Conservation (phyloP, 1,284 basidiomycete genomes). For the Schizophyllum amplum region DNA sequence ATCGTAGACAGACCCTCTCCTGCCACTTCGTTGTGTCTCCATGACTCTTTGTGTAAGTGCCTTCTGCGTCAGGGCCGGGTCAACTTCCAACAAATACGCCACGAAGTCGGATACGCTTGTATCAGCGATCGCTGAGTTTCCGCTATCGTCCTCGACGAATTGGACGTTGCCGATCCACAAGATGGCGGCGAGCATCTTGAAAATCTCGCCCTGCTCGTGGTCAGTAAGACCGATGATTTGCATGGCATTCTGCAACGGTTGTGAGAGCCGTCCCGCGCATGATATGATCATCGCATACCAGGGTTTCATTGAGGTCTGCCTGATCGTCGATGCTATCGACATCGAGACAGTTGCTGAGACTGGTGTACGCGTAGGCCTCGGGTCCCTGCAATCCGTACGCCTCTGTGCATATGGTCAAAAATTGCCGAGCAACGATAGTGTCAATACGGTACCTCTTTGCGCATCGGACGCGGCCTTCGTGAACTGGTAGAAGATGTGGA, state of each 20-base stretch:
- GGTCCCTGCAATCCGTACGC: slow-evolving; percentile 96
- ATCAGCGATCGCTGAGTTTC: slow-evolving; percentile 80
- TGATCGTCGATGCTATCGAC: slow-evolving; percentile 90
- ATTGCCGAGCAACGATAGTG: not conserved
- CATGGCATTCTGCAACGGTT: slow-evolving; percentile 78
- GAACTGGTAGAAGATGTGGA: slow-evolving; percentile 99
- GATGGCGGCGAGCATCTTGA: slow-evolving; percentile 87
- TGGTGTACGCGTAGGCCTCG: slow-evolving; percentile 93
- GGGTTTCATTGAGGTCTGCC: slow-evolving; percentile 82
- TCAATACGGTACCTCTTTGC: slow-evolving; percentile 68
- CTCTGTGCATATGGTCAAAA: slow-evolving; percentile 43
- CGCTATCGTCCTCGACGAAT: slow-evolving; percentile 84
- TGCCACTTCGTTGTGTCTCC: slow-evolving; percentile 90
- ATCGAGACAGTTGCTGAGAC: slow-evolving; percentile 84
- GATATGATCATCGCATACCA: slow-evolving; percentile 41
- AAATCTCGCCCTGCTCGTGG: slow-evolving; percentile 88
- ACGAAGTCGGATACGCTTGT: slow-evolving; percentile 92
- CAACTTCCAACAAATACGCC: slow-evolving; percentile 90
- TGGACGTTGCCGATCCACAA: slow-evolving; percentile 97
- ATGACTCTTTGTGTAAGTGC: slow-evolving; percentile 81
- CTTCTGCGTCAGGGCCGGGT: slow-evolving; percentile 75
- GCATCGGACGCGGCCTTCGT: slow-evolving; percentile 89
- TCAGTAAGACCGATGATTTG: slow-evolving; percentile 79
- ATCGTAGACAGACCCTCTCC: slow-evolving; percentile 92
- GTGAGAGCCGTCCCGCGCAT: slow-evolving; percentile 1